Percentiles rank a stretch among this genome's conserved stretches.
These are phyloP conservation scores for Hevea brasiliensis DNA, from an alignment of 345 rosid species.

Conservation along the genomic window DNA sequence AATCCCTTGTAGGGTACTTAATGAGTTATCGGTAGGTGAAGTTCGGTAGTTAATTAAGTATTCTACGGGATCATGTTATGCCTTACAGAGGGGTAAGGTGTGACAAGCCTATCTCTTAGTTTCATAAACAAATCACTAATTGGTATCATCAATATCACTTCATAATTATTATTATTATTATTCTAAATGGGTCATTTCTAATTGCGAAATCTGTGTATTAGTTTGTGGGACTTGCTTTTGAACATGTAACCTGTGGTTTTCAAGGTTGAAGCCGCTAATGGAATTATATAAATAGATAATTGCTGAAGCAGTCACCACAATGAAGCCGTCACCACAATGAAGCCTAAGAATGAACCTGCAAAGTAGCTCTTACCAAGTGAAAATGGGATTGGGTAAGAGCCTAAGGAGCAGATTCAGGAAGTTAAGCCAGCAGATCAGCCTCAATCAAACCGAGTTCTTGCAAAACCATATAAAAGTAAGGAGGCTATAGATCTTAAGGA, in stretches of 20 bases:
- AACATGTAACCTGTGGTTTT: constrained; percentile 10
- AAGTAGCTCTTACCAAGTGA: constrained; percentile 42
- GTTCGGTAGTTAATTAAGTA: too few species aligned
- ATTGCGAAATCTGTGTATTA: not conserved
- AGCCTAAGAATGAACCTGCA: constrained; percentile 32
- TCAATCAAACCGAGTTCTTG: constrained; percentile 14
- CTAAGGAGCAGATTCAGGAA: constrained; percentile 19
- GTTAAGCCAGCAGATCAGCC: constrained; percentile 18
- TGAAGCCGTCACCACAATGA: constrained; percentile 24
- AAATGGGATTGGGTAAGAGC: constrained; percentile 33
- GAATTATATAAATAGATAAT: constrained; percentile 54
- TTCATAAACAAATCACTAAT: not conserved
- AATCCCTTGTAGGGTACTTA: too few species aligned
- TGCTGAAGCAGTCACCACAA: constrained; percentile 44
- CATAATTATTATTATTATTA: not conserved
- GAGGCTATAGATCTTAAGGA: constrained; percentile 31
- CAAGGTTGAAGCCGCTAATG: constrained; percentile 67
- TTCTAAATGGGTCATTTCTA: not conserved
- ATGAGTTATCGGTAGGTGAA: too few species aligned
- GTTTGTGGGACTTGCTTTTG: not conserved
- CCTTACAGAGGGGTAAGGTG: too few species aligned
- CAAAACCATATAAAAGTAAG: constrained; percentile 36
- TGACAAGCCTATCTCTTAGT: not conserved
- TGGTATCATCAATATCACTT: not conserved
- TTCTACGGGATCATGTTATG: too few species aligned